These are phyloP conservation scores for Boletus sp. DNA, from an alignment of 768 basidiomycete genomes.

Conservation along the genomic window DNA sequence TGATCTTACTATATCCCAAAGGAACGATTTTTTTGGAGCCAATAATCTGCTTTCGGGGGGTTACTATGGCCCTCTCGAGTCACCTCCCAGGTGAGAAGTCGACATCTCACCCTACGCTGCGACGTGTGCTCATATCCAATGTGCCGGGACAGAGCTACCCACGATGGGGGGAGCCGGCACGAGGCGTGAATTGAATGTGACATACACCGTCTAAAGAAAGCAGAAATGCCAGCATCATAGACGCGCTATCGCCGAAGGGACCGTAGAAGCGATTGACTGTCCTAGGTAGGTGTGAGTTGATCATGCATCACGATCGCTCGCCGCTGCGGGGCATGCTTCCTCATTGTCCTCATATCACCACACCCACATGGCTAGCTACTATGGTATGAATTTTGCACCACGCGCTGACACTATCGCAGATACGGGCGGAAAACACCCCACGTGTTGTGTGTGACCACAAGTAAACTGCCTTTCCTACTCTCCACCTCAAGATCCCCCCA, in stretches of 20 bases:
- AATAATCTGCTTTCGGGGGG: constrained; percentile 3
- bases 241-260: constrained; percentile 21
- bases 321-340: constrained; percentile 15
- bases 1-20: background rate
- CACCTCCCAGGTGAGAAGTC: constrained; percentile 12
- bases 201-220: background rate
- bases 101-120: constrained; percentile 10
- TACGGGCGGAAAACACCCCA: background rate
- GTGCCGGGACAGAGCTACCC: constrained; percentile 16
- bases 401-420: background rate
- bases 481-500: background rate
- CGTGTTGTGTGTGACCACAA: constrained; percentile 1
- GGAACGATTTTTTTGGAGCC: background rate
- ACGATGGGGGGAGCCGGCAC: constrained; percentile 9
- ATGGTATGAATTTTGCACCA: constrained; percentile 1
- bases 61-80: constrained; percentile 14
- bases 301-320: constrained; percentile 8
- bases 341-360: constrained; percentile 16
- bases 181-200: constrained; percentile 12
- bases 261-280: constrained; percentile 14
- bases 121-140: constrained; percentile 4
- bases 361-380: background rate
- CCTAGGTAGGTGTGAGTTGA: constrained; percentile 7
- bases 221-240: background rate
- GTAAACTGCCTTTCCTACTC: background rate